These are phyloP conservation scores for Microthlaspi erraticum DNA, from an alignment of 345 rosid species.

Conservation along the genomic window DNA sequence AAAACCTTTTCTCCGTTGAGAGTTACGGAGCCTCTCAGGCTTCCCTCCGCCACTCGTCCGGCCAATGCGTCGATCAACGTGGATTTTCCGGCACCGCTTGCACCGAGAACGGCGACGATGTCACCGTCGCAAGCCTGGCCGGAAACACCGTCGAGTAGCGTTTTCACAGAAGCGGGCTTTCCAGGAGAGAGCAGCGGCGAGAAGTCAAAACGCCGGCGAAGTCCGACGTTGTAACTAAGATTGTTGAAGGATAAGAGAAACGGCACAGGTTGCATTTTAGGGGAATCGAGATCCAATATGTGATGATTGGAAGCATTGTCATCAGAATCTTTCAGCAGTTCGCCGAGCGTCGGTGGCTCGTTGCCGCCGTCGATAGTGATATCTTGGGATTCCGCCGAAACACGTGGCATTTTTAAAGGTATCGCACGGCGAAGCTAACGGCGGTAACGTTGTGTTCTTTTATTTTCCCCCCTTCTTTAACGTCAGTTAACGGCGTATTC, in stretches of 20 bases:
- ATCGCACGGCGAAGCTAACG: background rate
- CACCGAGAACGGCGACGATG: conserved; percentile 84
- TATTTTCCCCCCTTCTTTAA: too few species aligned
- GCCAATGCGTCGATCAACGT: conserved; percentile 84
- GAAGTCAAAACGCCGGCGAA: conserved; percentile 52
- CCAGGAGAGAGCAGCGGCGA: conserved; percentile 22
- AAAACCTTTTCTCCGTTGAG: conserved; percentile 68
- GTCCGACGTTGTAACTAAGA: conserved; percentile 66
- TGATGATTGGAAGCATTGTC: conserved; percentile 62
- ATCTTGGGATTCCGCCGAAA: conserved; percentile 13
- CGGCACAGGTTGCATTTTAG: conserved; percentile 51
- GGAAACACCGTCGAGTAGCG: conserved; percentile 72
- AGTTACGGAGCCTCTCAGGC: conserved; percentile 65
- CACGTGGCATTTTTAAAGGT: conserved; percentile 37
- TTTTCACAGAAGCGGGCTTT: conserved; percentile 55
- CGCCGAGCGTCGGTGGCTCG: conserved; percentile 65
- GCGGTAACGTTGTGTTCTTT: background rate
- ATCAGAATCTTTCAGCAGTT: conserved; percentile 60
- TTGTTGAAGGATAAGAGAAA: conserved; percentile 76
- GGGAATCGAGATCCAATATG: conserved; percentile 46
- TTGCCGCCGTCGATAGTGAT: conserved; percentile 7
- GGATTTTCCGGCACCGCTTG: conserved; percentile 92
- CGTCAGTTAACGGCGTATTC: background rate
- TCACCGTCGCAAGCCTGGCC: conserved; percentile 91
- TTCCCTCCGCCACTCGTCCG: conserved; percentile 66